Evolutionary conservation across 2,329 filamentous ascomycete genomes (phyloP).

Genomic region (Ophiostoma quercus): DNA sequence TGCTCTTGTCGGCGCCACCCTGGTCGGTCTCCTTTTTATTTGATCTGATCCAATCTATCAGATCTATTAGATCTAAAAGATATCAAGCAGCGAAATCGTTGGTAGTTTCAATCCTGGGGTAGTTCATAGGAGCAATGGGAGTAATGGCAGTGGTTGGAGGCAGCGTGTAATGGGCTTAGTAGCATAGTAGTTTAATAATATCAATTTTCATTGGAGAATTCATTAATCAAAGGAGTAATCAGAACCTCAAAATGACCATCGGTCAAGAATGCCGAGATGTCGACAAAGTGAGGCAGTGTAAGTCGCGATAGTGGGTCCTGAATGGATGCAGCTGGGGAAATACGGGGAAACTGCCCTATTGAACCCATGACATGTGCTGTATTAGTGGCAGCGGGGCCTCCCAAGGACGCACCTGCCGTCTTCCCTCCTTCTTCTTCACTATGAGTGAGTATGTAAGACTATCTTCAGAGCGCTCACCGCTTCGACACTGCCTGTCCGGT

Average conservation of each 20-base stretch:
- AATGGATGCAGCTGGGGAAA: neutral
- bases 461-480: neutral
- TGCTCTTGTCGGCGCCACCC: neutral
- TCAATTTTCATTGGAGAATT: no score
- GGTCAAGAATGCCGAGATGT: no score
- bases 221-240: no score
- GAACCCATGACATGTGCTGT: neutral
- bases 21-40: neutral
- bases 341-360: neutral
- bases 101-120: neutral
- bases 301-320: neutral
- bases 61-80: neutral
- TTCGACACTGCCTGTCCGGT: neutral
- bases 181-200: no score
- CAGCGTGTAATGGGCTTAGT: no score
- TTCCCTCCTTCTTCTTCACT: no score
- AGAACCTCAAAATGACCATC: no score
- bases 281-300: conserved; percentile 5
- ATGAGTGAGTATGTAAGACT: no score
- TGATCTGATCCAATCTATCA: neutral
- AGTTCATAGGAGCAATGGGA: neutral
- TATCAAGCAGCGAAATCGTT: neutral
- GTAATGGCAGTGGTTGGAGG: no score
- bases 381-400: no score
- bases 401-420: no score